phyloP scores from a whole-genome alignment of 1,284 basidiomycete species.

The Microbotryum lychnidis-dioicae region DNA sequence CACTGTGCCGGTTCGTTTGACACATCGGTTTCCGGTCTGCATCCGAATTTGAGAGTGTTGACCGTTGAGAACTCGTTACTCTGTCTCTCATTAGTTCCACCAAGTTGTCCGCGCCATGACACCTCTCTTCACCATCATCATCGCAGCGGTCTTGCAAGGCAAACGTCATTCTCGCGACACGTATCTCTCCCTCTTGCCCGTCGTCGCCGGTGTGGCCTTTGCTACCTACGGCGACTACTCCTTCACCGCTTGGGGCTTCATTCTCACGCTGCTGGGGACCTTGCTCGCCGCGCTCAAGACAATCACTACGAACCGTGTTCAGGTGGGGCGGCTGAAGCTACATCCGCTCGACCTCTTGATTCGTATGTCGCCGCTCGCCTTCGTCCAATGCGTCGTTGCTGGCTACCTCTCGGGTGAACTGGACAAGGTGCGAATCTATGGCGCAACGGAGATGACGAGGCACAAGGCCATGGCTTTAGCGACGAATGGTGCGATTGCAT shows the following conservation, averaged over 20 bases:
- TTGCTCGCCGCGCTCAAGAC: constrained; percentile 84
- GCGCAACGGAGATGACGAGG: constrained; percentile 49
- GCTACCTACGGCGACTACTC: constrained; percentile 47
- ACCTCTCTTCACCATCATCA: constrained; percentile 76
- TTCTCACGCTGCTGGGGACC: constrained; percentile 77
- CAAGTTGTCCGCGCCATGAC: constrained; percentile 89
- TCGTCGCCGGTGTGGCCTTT: constrained; percentile 81
- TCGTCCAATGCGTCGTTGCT: constrained; percentile 70
- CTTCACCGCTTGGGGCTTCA: constrained; percentile 61
- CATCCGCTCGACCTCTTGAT: constrained; percentile 79
- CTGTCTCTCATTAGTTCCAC: constrained; percentile 58
- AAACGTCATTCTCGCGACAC: constrained; percentile 51
- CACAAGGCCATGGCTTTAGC: constrained; percentile 52
- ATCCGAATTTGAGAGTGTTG: background rate
- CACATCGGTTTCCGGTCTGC: background rate
- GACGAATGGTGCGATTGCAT: constrained; percentile 75
- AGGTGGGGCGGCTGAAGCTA: constrained; percentile 45
- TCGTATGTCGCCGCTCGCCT: constrained; percentile 77
- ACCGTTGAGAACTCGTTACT: background rate
- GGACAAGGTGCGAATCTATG: constrained; percentile 52
- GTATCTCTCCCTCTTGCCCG: constrained; percentile 69
- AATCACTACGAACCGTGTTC: constrained; percentile 67
- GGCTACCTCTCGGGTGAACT: constrained; percentile 73
- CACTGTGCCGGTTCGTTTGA: constrained; percentile 68
- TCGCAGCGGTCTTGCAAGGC: constrained; percentile 51